phyloP scores from a whole-genome alignment of 2,329 filamentous ascomycete genomes.

The Stenocarpella maydis region DNA sequence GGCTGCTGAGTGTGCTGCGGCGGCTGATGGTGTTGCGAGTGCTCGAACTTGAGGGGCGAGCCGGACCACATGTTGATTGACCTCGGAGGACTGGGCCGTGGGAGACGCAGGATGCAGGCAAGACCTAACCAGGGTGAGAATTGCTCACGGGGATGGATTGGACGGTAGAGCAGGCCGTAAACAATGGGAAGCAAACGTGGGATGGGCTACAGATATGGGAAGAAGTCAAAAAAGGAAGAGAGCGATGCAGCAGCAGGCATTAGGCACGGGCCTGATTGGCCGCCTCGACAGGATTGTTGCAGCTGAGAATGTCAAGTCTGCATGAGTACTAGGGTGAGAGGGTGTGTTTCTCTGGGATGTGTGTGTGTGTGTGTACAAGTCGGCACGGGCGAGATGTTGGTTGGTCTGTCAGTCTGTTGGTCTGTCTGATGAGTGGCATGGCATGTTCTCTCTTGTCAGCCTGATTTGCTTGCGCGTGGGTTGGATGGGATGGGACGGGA shows the following conservation, averaged over 20 bases:
- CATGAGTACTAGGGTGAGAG: constrained; percentile 1
- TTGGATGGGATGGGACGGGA: no score
- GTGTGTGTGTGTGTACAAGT: no score
- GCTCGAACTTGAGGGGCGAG: constrained; percentile 34
- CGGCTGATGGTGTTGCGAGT: constrained; percentile 31
- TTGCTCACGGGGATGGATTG: constrained; percentile 13
- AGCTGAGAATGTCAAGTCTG: constrained; percentile 26
- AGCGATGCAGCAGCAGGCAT: constrained; percentile 22
- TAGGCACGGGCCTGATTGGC: constrained; percentile 5
- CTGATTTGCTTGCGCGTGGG: background rate
- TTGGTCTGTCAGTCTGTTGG: no score
- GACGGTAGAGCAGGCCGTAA: constrained; percentile 23
- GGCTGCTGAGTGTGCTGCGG: no score
- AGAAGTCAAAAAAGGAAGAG: constrained; percentile 20
- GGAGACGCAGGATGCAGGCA: constrained; percentile 10
- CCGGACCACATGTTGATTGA: constrained; percentile 35
- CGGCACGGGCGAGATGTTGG: no score
- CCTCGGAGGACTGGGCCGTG: constrained; percentile 1
- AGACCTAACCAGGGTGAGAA: constrained; percentile 2
- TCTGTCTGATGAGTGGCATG: background rate
- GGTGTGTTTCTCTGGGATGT: background rate
- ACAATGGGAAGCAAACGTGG: constrained; percentile 21
- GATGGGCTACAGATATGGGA: constrained; percentile 11
- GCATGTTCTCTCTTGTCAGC: constrained; percentile 4
- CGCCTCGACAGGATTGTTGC: constrained; percentile 5